Evolutionary conservation across 2,329 filamentous ascomycete genomes (phyloP).

Genomic region (Mariannaea elegans): DNA sequence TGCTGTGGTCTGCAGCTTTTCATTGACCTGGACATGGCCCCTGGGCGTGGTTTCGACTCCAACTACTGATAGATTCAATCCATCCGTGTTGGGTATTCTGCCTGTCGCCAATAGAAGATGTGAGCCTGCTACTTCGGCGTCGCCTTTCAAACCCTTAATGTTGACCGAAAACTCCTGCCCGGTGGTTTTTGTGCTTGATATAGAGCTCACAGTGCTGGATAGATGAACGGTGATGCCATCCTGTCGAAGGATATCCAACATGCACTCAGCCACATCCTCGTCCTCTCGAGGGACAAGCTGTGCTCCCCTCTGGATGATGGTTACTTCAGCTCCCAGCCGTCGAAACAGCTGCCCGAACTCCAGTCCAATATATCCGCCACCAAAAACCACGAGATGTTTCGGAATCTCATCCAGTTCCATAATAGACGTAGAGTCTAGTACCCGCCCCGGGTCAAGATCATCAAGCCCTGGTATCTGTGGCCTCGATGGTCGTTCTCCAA

Average conservation of each 20-base stretch:
- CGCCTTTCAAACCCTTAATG: conserved; percentile 30
- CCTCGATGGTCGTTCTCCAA: conserved; percentile 53
- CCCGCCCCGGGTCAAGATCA: conserved; percentile 43
- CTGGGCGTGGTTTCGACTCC: conserved; percentile 50
- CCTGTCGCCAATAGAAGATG: conserved; percentile 62
- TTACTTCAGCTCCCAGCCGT: conserved; percentile 58
- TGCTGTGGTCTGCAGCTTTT: conserved; percentile 54
- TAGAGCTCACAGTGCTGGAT: conserved; percentile 43
- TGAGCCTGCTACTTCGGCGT: conserved; percentile 46
- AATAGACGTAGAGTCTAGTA: conserved; percentile 58
- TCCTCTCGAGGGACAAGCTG: conserved; percentile 58
- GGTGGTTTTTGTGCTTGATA: conserved; percentile 23
- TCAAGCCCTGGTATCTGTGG: conserved; percentile 50
- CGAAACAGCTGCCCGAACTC: conserved; percentile 64
- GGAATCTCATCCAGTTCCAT: conserved; percentile 58
- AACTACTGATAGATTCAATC: conserved; percentile 51
- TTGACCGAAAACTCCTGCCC: conserved; percentile 29
- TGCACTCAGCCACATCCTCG: conserved; percentile 53
- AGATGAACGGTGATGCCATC: conserved; percentile 57
- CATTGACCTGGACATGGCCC: conserved; percentile 56
- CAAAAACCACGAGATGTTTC: conserved; percentile 58
- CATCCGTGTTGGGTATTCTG: conserved; percentile 59
- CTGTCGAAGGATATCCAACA: conserved; percentile 54
- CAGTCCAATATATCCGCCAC: conserved; percentile 62
- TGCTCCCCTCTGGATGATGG: conserved; percentile 53